phyloP scores from a whole-genome alignment of 2,329 filamentous ascomycete genomes.

The Penicillium freii region DNA sequence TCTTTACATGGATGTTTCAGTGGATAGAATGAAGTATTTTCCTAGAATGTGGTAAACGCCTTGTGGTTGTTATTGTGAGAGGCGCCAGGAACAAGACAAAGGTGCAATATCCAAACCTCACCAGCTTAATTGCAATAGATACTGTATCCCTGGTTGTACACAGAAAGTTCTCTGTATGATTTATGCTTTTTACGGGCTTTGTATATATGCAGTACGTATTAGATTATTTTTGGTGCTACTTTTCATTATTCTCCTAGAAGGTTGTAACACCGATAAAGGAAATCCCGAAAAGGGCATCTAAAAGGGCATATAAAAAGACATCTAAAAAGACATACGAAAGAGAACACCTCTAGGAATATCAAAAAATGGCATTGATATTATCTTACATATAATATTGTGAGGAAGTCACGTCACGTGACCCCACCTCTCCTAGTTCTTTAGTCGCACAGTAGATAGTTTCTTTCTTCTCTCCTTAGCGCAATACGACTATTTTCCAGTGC shows the following conservation, averaged over 20 bases:
- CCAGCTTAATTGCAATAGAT: background rate
- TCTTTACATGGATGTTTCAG: background rate
- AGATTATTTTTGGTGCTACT: background rate
- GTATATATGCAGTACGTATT: background rate
- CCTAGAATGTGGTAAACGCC: background rate
- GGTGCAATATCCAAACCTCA: background rate
- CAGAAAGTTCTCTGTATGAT: background rate
- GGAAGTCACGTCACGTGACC: too few species aligned
- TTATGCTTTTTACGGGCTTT: background rate
- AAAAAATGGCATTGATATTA: background rate
- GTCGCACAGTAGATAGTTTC: too few species aligned
- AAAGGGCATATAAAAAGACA: too few species aligned
- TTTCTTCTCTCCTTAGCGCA: too few species aligned
- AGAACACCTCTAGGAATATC: too few species aligned
- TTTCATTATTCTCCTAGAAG: background rate
- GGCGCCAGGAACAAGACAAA: background rate
- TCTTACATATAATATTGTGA: background rate
- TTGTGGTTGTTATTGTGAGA: background rate
- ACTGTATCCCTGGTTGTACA: background rate
- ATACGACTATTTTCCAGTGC: too few species aligned
- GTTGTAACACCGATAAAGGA: background rate
- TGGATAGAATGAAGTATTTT: too few species aligned
- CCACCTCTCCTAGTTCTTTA: too few species aligned
- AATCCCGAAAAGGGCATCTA: too few species aligned
- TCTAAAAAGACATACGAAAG: too few species aligned